phyloP scores from a whole-genome alignment of 192 early-diverging fungal species.

The Paraglomus occultum region DNA sequence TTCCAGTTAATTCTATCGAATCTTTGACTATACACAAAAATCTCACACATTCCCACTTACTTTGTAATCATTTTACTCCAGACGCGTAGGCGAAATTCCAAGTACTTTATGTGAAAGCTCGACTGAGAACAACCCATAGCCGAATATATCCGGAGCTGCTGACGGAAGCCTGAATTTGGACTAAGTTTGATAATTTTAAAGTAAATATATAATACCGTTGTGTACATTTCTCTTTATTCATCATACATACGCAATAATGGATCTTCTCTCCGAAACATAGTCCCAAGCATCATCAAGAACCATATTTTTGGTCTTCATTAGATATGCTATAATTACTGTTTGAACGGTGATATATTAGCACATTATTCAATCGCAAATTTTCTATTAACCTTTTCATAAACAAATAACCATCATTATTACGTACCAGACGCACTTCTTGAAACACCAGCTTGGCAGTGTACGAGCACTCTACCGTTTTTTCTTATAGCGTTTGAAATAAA shows the following conservation, averaged over 20 bases:
- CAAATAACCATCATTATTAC: no score
- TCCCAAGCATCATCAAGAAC: neutral
- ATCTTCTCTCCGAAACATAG: neutral
- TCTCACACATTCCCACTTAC: no score
- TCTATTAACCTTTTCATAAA: no score
- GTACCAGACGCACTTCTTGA: conserved; percentile 18
- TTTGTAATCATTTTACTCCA: no score
- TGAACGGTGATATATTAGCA: neutral
- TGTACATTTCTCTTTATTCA: neutral
- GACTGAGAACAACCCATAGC: neutral
- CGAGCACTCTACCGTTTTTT: neutral
- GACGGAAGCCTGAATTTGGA: conserved; percentile 15
- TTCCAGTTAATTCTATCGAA: no score
- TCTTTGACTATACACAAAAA: no score
- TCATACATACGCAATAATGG: neutral
- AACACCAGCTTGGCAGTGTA: conserved; percentile 11
- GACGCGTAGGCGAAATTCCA: no score
- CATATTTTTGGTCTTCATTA: conserved; percentile 1
- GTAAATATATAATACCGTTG: neutral
- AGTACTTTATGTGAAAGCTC: no score
- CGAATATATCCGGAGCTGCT: conserved; percentile 18
- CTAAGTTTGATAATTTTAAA: neutral
- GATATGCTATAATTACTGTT: conserved; percentile 16
- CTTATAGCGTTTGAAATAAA: conserved; percentile 5
- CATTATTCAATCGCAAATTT: no score